Evolutionary conservation across 768 basidiomycete species (phyloP).

Genomic region (Cystofilobasidium macerans): DNA sequence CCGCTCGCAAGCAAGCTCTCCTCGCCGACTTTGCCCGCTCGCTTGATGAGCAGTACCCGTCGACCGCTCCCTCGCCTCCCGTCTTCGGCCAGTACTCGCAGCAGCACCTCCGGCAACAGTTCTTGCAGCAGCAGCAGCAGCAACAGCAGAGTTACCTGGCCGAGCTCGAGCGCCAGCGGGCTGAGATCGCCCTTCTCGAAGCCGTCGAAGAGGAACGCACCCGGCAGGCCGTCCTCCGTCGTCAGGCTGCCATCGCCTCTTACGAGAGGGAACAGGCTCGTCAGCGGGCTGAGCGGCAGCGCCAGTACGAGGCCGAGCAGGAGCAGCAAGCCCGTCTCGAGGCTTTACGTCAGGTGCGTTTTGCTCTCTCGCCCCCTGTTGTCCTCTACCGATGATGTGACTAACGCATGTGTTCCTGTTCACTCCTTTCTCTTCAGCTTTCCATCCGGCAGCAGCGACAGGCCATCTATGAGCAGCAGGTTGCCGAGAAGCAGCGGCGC

Average conservation of each 20-base stretch:
- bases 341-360: background rate
- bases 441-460: background rate
- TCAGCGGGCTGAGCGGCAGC: slow-evolving; percentile 2
- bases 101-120: background rate
- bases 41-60: background rate
- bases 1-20: background rate
- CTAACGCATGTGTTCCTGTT: background rate
- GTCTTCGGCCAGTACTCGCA: background rate
- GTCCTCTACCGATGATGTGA: background rate
- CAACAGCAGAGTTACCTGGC: no score
- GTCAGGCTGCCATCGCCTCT: background rate
- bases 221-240: no score
- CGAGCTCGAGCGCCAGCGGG: background rate
- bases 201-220: background rate
- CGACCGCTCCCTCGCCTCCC: background rate
- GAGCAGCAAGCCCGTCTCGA: background rate
- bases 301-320: background rate
- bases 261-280: background rate
- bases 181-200: background rate
- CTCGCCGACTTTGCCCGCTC: slow-evolving; percentile 5
- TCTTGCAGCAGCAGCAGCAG: background rate
- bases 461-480: background rate
- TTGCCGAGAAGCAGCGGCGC: background rate
- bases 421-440: no score
- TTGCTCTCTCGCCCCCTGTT: background rate